Evolutionary conservation across 1,139 yeast species (phyloP).

Genomic region (Wickerhamomyces sp.): DNA sequence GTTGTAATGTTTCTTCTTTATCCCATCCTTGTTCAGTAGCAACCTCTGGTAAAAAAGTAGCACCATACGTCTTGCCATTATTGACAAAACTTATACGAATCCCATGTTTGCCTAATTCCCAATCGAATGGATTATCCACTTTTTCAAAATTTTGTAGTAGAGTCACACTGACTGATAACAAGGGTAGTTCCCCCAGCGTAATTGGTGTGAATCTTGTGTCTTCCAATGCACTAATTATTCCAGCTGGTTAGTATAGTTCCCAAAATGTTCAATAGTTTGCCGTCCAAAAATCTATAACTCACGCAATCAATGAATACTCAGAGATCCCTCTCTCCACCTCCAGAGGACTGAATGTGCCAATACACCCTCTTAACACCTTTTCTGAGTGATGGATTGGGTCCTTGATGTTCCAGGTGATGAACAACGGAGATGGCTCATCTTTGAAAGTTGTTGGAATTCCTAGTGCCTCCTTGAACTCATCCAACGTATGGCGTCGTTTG

Average conservation of each 20-base stretch:
- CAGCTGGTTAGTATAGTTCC: not conserved
- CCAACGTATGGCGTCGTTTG: not conserved
- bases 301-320: conserved; percentile 60
- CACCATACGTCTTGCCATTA: conserved; percentile 39
- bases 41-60: conserved; percentile 89
- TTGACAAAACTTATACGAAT: conserved; percentile 50
- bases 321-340: conserved; percentile 53
- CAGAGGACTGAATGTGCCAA: conserved; percentile 68
- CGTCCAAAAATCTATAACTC: conserved; percentile 11
- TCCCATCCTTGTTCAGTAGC: conserved; percentile 90
- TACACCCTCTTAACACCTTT: conserved; percentile 74
- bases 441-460: not conserved
- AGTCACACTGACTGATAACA: conserved; percentile 47
- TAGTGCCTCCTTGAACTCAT: conserved; percentile 1
- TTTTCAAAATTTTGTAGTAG: conserved; percentile 56
- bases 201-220: conserved; percentile 79
- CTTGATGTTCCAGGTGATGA: conserved; percentile 78
- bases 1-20: conserved; percentile 60
- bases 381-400: conserved; percentile 9
- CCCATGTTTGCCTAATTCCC: conserved; percentile 85
- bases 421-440: conserved; percentile 49
- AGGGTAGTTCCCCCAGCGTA: conserved; percentile 45
- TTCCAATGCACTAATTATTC: conserved; percentile 45
- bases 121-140: conserved; percentile 50
- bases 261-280: too few relatives aligned